phyloP scores from a whole-genome alignment of 2,329 filamentous ascomycete species.

The Penicillium glabrum region DNA sequence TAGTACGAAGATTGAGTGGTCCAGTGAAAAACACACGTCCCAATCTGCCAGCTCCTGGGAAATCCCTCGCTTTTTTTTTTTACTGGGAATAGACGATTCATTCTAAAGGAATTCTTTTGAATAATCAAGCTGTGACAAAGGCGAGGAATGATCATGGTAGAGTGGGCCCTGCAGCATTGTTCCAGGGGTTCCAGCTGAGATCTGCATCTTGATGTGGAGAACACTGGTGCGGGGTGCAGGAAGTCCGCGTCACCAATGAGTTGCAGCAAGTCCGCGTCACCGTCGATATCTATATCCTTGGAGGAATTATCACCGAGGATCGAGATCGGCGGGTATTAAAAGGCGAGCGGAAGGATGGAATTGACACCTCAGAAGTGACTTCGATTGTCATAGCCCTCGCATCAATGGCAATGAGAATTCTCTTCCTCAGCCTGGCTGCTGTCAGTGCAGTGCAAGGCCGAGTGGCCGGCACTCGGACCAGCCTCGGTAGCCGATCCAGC shows the following conservation, averaged over 20 bases:
- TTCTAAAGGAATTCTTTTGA: background rate
- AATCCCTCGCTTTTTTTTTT: too few species aligned
- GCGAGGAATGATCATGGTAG: background rate
- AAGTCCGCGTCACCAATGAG: background rate
- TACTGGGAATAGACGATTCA: too few species aligned
- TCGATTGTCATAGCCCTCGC: background rate
- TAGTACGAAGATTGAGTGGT: background rate
- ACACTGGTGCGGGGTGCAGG: background rate
- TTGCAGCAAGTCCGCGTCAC: too few species aligned
- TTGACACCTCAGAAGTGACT: background rate
- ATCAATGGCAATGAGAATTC: background rate
- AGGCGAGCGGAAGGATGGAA: background rate
- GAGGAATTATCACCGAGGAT: background rate
- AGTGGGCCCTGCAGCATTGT: background rate
- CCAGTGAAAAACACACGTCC: too few species aligned
- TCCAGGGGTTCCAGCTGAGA: background rate
- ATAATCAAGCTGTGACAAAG: background rate
- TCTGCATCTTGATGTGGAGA: background rate
- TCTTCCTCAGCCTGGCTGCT: background rate
- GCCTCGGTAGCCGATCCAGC: background rate
- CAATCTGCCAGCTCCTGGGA: too few species aligned
- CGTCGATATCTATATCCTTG: background rate
- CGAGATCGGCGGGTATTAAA: background rate
- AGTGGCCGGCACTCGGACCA: background rate
- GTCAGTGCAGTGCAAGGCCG: background rate